These are phyloP conservation scores for Podospora pseudocomata DNA, from an alignment of 495 filamentous ascomycete genomes.

Conservation along the genomic window DNA sequence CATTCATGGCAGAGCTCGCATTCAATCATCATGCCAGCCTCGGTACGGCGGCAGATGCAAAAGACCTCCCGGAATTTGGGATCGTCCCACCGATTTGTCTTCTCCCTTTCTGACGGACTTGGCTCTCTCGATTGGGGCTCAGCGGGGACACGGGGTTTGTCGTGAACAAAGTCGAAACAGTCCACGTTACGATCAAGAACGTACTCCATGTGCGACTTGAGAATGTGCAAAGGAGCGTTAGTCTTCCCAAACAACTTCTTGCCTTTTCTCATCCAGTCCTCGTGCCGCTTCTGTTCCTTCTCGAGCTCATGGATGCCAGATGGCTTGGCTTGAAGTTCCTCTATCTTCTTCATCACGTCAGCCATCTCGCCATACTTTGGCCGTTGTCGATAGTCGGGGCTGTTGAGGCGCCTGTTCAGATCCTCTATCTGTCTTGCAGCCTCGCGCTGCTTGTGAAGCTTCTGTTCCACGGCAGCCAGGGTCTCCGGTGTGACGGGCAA, in stretches of 20 bases:
- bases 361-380: constrained; percentile 89
- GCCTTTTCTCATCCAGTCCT: constrained; percentile 98
- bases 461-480: constrained; percentile 78
- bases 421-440: constrained; percentile 81
- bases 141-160: constrained; percentile 83
- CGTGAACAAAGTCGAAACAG: constrained; percentile 84
- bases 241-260: constrained; percentile 99
- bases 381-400: constrained; percentile 69
- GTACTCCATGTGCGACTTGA: constrained; percentile 90
- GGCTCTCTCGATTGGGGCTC: constrained; percentile 88
- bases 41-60: constrained; percentile 89
- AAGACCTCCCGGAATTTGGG: constrained; percentile 73
- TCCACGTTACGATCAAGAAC: constrained; percentile 81
- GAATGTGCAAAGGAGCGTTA: constrained; percentile 92
- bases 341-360: constrained; percentile 80
- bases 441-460: constrained; percentile 93
- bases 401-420: constrained; percentile 71
- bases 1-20: constrained; percentile 98
- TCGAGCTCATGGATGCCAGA: constrained; percentile 88
- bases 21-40: constrained; percentile 99
- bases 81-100: constrained; percentile 45
- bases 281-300: constrained; percentile 90
- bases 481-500: constrained; percentile 82
- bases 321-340: constrained; percentile 87
- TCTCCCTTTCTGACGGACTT: constrained; percentile 61